Evolutionary conservation across 208 protist species (phyloP), one percentile per base, ranked within the genome.

Genomic region (Blechomonas ayalai): DNA sequence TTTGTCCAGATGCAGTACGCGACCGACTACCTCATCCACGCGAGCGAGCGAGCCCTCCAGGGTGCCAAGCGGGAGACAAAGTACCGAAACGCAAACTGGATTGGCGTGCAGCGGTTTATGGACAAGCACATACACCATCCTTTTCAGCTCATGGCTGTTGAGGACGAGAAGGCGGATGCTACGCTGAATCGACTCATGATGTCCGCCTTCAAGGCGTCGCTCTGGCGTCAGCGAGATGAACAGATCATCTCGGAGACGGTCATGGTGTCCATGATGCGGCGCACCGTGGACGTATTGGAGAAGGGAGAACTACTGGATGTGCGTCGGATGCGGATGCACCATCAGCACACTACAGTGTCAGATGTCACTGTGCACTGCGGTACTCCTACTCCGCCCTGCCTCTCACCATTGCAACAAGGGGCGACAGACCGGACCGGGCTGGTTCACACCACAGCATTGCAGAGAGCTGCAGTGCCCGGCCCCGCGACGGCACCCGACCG

Each of bases 171-270:
- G 19, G 67, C 81, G 29, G 60, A 62, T 16, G 51, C 68, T 19
- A 57, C 46, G 43, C 41, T 90, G 15, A 86, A 85, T 54, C 60
- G 72, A 13, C 66, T 90, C 32, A 35, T 84, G 31, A 90, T 90
- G 81, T 64, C 60, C 12, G 74, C 73, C 20, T 83, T 86, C 52
- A 85, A 82, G 41, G 48, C 72, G 3, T 64, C 56, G 32, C 26
- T 90, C 27, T 90, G 75, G 76, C 66, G 74, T 23, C 81, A 86
- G 52, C 54, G 76, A 5, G 76, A 90, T 46, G 64, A 82, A 48
- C 53, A 71, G 42, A 45, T 79, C 27, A 71, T 83, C 40, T 74
- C 75, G 8, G 75, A 90, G 57, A 85, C 81, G 10, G 72, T 82
- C 39, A 54, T 74, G 18, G 46, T 76, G 31, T 52, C 65, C 37